These are phyloP conservation scores for Trebouxia sp. DNA, from an alignment of 139 green algal genomes.

Conservation along the genomic window DNA sequence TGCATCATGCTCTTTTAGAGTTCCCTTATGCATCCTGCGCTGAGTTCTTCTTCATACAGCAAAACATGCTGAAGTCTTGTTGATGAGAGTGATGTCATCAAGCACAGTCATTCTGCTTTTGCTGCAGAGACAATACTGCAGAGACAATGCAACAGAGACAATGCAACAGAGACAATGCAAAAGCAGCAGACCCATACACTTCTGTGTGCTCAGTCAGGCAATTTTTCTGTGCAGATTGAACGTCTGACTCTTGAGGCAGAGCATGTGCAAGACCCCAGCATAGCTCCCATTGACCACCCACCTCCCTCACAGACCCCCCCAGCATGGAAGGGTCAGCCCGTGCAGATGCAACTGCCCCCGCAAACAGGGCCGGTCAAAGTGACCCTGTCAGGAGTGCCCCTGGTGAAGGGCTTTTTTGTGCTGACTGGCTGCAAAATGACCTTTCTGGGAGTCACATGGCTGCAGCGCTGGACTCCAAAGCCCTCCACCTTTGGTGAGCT, in stretches of 20 bases:
- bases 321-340: slow-evolving; percentile 22
- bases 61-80: too few relatives aligned
- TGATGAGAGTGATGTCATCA: too few relatives aligned
- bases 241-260: slow-evolving; percentile 38
- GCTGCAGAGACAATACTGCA: too few relatives aligned
- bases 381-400: slow-evolving; percentile 45
- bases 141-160: too few relatives aligned
- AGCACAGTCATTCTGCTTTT: too few relatives aligned
- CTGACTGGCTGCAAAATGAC: slow-evolving; percentile 53
- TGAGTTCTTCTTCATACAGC: too few relatives aligned
- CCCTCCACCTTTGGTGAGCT: slow-evolving; percentile 17
- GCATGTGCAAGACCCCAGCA: slow-evolving; percentile 32
- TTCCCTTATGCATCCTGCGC: too few relatives aligned
- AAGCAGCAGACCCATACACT: too few relatives aligned
- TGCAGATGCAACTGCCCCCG: slow-evolving; percentile 33
- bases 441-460: slow-evolving; percentile 50
- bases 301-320: not conserved
- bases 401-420: slow-evolving; percentile 49
- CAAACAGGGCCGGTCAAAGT: slow-evolving; percentile 40
- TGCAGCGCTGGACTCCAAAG: slow-evolving; percentile 43
- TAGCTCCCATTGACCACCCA: slow-evolving; percentile 39
- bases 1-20: too few relatives aligned
- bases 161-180: too few relatives aligned
- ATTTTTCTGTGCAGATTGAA: slow-evolving; percentile 32
- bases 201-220: not conserved